A percentile compares a stretch with the other conserved stretches of the same genome.
phyloP scores from a whole-genome alignment of 2,329 filamentous ascomycete species.

The Monosporascus sp. region DNA sequence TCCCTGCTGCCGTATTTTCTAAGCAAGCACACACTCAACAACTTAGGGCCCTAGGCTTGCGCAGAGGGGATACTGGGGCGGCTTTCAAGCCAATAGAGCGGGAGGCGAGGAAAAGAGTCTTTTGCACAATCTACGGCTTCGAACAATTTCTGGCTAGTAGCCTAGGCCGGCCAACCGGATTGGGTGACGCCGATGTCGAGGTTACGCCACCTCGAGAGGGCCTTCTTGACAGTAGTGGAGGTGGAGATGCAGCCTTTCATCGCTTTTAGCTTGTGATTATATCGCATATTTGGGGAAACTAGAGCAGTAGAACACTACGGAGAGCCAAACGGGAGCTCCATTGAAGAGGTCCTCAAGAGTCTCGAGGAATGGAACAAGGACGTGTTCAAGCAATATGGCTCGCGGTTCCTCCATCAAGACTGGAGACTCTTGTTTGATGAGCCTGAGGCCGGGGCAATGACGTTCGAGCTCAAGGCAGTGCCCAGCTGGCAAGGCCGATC shows the following conservation, averaged over 20 bases:
- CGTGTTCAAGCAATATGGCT: slow-evolving; percentile 12
- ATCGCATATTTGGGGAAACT: slow-evolving; percentile 20
- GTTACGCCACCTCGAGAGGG: slow-evolving; percentile 24
- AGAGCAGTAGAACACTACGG: slow-evolving; percentile 8
- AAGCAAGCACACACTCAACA: slow-evolving; percentile 26
- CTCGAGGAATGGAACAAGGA: slow-evolving; percentile 20
- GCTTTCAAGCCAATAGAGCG: slow-evolving; percentile 28
- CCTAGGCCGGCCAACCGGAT: slow-evolving; percentile 28
- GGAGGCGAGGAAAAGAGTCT: slow-evolving; percentile 29
- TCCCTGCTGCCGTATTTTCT: slow-evolving; percentile 23
- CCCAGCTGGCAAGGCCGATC: slow-evolving; percentile 21
- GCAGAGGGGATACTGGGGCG: slow-evolving; percentile 23
- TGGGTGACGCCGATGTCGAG: slow-evolving; percentile 31
- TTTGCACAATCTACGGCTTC: slow-evolving; percentile 31
- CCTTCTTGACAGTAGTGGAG: slow-evolving; percentile 19
- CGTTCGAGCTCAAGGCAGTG: slow-evolving; percentile 20
- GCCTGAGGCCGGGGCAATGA: slow-evolving; percentile 11
- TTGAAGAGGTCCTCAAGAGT: slow-evolving; percentile 14
- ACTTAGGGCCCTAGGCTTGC: slow-evolving; percentile 26
- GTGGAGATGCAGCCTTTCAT: slow-evolving; percentile 24
- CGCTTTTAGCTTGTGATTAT: slow-evolving; percentile 25
- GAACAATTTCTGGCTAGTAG: slow-evolving; percentile 32
- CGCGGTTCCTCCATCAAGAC: slow-evolving; percentile 15
- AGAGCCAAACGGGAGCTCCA: slow-evolving; percentile 5
- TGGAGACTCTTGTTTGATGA: slow-evolving; percentile 7